These are phyloP conservation scores for Clonostachys chloroleuca DNA, from an alignment of 2,329 filamentous ascomycete species.

Conservation along the genomic window DNA sequence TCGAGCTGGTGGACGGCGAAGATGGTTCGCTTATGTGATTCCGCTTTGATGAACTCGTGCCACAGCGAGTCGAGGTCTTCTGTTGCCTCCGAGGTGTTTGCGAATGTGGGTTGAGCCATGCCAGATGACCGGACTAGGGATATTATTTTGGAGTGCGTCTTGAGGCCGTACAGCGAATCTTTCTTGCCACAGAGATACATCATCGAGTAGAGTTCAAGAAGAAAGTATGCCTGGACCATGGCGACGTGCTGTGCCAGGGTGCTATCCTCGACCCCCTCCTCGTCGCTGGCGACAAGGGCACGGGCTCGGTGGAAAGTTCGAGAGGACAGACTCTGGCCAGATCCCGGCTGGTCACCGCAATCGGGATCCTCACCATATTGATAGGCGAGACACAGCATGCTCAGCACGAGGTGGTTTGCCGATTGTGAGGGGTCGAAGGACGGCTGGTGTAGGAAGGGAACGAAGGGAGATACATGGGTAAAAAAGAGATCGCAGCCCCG, in stretches of 20 bases:
- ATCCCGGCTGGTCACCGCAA: slow-evolving; percentile 11
- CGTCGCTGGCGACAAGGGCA: slow-evolving; percentile 11
- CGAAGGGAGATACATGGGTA: slow-evolving; percentile 23
- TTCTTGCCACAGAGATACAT: slow-evolving; percentile 30
- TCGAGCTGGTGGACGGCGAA: slow-evolving; percentile 37
- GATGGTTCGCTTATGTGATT: slow-evolving; percentile 33
- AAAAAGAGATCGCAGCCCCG: slow-evolving; percentile 27
- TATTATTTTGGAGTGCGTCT: slow-evolving; percentile 32
- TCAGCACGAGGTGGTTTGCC: slow-evolving; percentile 18
- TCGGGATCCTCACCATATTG: slow-evolving; percentile 31
- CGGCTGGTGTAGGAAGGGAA: slow-evolving; percentile 27
- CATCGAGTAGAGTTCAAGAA: slow-evolving; percentile 35
- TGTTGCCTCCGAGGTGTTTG: slow-evolving; percentile 10
- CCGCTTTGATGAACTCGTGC: slow-evolving; percentile 25
- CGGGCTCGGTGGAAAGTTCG: slow-evolving; percentile 25
- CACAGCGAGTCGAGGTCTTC: slow-evolving; percentile 29
- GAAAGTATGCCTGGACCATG: slow-evolving; percentile 27
- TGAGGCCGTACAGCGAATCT: slow-evolving; percentile 24
- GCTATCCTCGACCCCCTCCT: slow-evolving; percentile 9
- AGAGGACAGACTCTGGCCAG: slow-evolving; percentile 17
- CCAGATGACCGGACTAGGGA: slow-evolving; percentile 25
- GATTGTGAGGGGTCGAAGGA: slow-evolving; percentile 21
- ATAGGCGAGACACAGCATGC: slow-evolving; percentile 29
- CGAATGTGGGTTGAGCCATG: slow-evolving; percentile 22
- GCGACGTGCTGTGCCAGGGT: slow-evolving; percentile 7